Conservation (phyloP, 2,329 filamentous ascomycete genomes). For the Clarireedia homoeocarpa region DNA sequence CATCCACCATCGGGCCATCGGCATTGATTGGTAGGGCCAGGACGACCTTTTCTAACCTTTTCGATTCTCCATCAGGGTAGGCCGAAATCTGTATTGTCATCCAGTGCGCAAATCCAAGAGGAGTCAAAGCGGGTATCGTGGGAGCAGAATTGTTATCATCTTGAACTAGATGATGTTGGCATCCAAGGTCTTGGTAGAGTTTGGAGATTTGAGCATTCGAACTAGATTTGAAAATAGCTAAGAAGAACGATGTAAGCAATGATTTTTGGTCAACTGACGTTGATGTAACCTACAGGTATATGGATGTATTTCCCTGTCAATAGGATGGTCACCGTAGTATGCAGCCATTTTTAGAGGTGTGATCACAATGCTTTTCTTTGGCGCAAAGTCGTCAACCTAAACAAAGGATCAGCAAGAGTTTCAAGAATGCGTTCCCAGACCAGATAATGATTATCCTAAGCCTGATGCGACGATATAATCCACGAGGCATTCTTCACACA, state of each 20-base stretch:
- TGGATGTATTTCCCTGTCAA: constrained; percentile 59
- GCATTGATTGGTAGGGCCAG: constrained; percentile 59
- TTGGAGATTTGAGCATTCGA: constrained; percentile 44
- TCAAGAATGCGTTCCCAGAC: neutral
- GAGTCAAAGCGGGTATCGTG: constrained; percentile 56
- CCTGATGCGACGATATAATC: neutral
- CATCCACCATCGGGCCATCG: constrained; percentile 47
- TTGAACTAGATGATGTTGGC: constrained; percentile 59
- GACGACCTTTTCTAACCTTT: constrained; percentile 61
- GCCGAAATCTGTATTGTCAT: constrained; percentile 65
- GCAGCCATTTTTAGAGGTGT: constrained; percentile 66
- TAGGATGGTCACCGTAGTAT: constrained; percentile 61
- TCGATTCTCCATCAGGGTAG: constrained; percentile 67
- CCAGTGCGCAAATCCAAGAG: constrained; percentile 63
- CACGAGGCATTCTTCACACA: neutral
- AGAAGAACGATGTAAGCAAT: constrained; percentile 11
- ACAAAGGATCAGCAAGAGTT: constrained; percentile 10
- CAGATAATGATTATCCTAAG: too few species aligned
- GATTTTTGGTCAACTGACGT: too few species aligned
- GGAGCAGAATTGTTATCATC: constrained; percentile 43
- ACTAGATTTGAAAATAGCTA: constrained; percentile 22
- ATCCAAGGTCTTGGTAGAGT: constrained; percentile 46
- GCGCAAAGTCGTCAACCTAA: constrained; percentile 62
- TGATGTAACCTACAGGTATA: constrained; percentile 49
- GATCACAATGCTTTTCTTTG: constrained; percentile 61